Evolutionary conservation across 164 flowering plant species (phyloP).

Genomic region (Kingdonia uniflora): DNA sequence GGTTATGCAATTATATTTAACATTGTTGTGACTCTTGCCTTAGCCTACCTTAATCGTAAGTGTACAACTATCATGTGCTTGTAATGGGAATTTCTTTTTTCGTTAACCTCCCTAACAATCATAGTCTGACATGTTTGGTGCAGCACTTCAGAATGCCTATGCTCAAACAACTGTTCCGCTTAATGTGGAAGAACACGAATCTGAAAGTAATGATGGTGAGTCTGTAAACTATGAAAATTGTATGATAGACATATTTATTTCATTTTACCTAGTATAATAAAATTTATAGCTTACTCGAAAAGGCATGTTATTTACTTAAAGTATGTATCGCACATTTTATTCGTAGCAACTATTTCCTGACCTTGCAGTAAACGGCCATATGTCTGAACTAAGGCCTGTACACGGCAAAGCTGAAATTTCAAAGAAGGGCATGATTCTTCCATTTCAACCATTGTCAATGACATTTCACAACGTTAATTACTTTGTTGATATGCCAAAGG

Average conservation of each 20-base stretch:
- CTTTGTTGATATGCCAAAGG: conserved; percentile 91
- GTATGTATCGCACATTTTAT: too few species aligned
- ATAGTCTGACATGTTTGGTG: too few species aligned
- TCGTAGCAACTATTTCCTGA: not conserved
- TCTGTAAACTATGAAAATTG: not conserved
- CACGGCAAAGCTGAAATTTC: conserved; percentile 12
- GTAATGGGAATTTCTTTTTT: too few species aligned
- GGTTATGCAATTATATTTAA: conserved; percentile 54
- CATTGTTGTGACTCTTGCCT: conserved; percentile 40
- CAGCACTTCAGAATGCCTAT: too few species aligned
- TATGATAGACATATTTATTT: too few species aligned
- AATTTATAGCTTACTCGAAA: too few species aligned
- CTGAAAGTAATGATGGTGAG: conserved; percentile 19
- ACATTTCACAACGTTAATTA: conserved; percentile 79
- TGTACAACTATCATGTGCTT: conserved; percentile 1
- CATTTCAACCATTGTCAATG: conserved; percentile 75
- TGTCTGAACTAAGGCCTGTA: conserved; percentile 1
- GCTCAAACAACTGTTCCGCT: conserved; percentile 28
- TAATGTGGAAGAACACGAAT: conserved; percentile 25
- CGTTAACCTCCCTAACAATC: too few species aligned
- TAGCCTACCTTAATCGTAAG: conserved; percentile 72
- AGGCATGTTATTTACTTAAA: too few species aligned
- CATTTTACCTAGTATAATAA: too few species aligned
- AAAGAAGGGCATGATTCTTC: conserved; percentile 83
- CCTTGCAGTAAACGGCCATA: conserved; percentile 20